Evolutionary conservation across 2,329 filamentous ascomycete species (phyloP), one percentile per base, ranked within the genome.

Genomic region (Alternaria arborescens): DNA sequence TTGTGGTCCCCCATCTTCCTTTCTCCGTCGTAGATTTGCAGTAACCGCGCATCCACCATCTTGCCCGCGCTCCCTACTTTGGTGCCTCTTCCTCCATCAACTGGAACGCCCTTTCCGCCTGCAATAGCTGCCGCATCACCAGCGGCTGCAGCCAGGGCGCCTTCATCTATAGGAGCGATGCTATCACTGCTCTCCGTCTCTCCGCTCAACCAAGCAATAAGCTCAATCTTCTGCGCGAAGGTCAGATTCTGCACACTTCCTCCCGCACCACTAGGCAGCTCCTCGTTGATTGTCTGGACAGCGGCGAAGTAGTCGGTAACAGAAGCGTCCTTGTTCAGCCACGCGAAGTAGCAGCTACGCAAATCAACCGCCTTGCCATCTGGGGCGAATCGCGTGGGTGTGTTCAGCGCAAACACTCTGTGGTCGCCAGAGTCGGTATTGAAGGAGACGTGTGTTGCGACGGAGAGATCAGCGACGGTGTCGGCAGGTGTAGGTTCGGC

Each of bases 281-380:
- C 89, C 52, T 92, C 89, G 77, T 97, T 97, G 58, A 98, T 85
- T 68, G 89, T 85, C 71, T 91, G 89, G 14, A 92, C 91, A 0
- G 91, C 90, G 26, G 91, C 88, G 79, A 97, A 95, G 85, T 98
- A 98, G 71, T 97, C 93, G 11, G 92, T 91, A 68, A 97, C 93
- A 55, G 91, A 88, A 56, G 91, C 88, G 82, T 98, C 94, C 78
- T 93, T 93, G 81, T 97, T 96, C 73, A 92, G 85, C 93, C 93
- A 99, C 57, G 93, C 93, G 76, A 98, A 97, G 83, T 94, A 97
- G 80, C 97, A 94, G 77, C 91, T 95, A 76, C 95, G 93, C 69
- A 99, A 84, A 77, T 97, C 92, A 72, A 97, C 89, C 5, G 90
- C 85, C 57, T 85, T 83, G 71, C 87, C 73, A 34, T 80, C 80